A percentile compares a stretch with the other conserved stretches of the same genome.
Evolutionary conservation across 306 rosid genomes (phyloP).

Genomic region (Quercus bicolor): DNA sequence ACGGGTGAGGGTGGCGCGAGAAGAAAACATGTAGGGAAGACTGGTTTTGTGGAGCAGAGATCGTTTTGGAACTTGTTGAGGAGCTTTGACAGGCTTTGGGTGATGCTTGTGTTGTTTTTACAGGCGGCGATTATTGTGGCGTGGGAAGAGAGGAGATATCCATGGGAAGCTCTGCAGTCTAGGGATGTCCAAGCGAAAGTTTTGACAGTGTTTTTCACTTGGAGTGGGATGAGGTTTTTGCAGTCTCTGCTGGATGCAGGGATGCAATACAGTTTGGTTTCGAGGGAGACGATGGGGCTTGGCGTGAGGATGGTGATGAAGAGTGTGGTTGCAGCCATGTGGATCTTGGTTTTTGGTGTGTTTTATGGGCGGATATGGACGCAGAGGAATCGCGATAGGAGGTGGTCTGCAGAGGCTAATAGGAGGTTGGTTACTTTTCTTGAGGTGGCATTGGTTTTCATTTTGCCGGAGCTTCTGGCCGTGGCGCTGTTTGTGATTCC

Average conservation of each 20-base stretch:
- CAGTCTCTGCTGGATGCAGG: conserved; percentile 72
- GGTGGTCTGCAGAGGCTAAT: conserved; percentile 65
- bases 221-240: conserved; percentile 81
- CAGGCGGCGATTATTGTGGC: conserved; percentile 91
- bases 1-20: conserved; percentile 30
- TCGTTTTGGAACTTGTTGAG: conserved; percentile 86
- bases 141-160: conserved; percentile 58
- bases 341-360: conserved; percentile 71
- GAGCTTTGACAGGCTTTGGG: conserved; percentile 89
- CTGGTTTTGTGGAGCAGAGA: conserved; percentile 96
- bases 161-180: conserved; percentile 60
- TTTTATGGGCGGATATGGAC: conserved; percentile 77
- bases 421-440: conserved; percentile 57
- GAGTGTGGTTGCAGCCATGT: conserved; percentile 60
- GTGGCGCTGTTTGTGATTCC: conserved; percentile 69
- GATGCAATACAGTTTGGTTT: conserved; percentile 78
- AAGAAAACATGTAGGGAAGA: conserved; percentile 77
- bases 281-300: conserved; percentile 74
- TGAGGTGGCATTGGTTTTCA: conserved; percentile 50
- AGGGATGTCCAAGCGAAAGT: conserved; percentile 59
- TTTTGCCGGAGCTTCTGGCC: conserved; percentile 79
- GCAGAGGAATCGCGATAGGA: conserved; percentile 51
- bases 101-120: conserved; percentile 74
- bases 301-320: conserved; percentile 81
- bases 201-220: conserved; percentile 72